Percentiles rank a stretch among this genome's conserved stretches.
Evolutionary conservation across 2,329 filamentous ascomycete genomes (phyloP).

Genomic region (Dothiorella sarmentorum): DNA sequence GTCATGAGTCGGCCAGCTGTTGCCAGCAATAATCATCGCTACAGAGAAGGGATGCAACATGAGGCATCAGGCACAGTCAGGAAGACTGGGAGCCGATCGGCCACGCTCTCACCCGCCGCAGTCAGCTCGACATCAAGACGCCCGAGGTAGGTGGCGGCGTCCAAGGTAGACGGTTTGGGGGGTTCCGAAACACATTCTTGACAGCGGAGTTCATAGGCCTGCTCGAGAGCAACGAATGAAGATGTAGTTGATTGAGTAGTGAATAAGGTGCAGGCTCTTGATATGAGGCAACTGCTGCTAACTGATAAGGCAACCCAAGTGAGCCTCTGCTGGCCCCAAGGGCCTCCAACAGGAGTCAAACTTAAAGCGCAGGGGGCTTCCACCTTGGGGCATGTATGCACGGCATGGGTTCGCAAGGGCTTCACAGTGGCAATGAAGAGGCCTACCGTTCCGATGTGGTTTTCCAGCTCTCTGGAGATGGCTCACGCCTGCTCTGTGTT

Average conservation of each 20-base stretch:
- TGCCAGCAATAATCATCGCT: too few relatives aligned
- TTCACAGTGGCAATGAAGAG: not conserved
- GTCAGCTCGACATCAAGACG: conserved; percentile 38
- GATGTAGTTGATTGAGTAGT: too few relatives aligned
- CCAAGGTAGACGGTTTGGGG: conserved; percentile 93
- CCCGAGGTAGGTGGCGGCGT: conserved; percentile 51
- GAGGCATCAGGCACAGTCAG: too few relatives aligned
- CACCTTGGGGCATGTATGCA: conserved; percentile 78
- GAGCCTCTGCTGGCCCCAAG: too few relatives aligned
- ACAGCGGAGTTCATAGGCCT: conserved; percentile 98
- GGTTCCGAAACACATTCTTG: conserved; percentile 96
- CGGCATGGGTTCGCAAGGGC: conserved; percentile 38
- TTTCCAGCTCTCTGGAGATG: conserved; percentile 84
- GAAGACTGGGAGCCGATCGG: conserved; percentile 54
- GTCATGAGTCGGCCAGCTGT: too few relatives aligned
- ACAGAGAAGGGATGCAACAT: too few relatives aligned
- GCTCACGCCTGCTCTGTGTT: conserved; percentile 93
- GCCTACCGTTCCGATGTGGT: conserved; percentile 92
- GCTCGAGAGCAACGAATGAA: too few relatives aligned
- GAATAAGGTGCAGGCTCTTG: too few relatives aligned
- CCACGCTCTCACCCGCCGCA: conserved; percentile 50
- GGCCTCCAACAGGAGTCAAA: too few relatives aligned
- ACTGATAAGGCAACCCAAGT: too few relatives aligned
- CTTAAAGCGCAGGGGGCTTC: conserved; percentile 93
- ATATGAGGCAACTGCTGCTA: too few relatives aligned